Base-by-base conservation (phyloP, 164 flowering plant genomes). In the Magnolia changhungtana region DNA sequence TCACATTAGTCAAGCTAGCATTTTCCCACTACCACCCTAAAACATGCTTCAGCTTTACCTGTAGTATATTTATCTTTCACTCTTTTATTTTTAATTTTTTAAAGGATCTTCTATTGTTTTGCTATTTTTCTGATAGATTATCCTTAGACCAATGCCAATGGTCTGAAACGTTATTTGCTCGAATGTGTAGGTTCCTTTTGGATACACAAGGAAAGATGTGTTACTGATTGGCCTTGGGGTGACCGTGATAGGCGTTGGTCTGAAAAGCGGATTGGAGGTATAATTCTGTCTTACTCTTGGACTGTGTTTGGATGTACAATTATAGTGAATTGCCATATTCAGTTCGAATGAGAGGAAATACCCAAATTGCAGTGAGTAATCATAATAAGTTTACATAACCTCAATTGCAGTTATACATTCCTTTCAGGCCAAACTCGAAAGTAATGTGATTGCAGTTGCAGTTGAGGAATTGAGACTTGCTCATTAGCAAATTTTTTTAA, bases 241-340 rank as follows among this genome's bases (percentile, higher is more conserved):
- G 9, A 92, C 94, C 37, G 82, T 84, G 71, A 7, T 82, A 66
- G 98, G 98, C 9, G 8, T 87, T 76, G 97, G 87, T 69, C 81
- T 93, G 75, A 88, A 95, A 83, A 88, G 89, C 82, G 97, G 98
- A 77, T 79, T 95, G 79, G 98, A 95, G 93, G 98, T 91, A 88
- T 59, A 61, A 8, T 74, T 20, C 11, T 72, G 29, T 19, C 55
- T 61, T 31, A 29, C 50, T 37, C 49, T 18, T 67, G 9, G 6
- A 19, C 16, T 55, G 61, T 5, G 45, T 37, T 37, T 37, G 18
- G 18, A 55, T 55, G 13, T 55, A 55, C 45, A 55, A 16, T 55
- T 55, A 16, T 55, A 55, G 16, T 55, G 61, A 11, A 3, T 55
- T 55, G 61, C 61, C 8, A 16, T 11, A 11, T 10, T 16, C 61